These are phyloP conservation scores for Sporothrix humicola DNA, from an alignment of 2,329 filamentous ascomycete genomes.

Conservation along the genomic window DNA sequence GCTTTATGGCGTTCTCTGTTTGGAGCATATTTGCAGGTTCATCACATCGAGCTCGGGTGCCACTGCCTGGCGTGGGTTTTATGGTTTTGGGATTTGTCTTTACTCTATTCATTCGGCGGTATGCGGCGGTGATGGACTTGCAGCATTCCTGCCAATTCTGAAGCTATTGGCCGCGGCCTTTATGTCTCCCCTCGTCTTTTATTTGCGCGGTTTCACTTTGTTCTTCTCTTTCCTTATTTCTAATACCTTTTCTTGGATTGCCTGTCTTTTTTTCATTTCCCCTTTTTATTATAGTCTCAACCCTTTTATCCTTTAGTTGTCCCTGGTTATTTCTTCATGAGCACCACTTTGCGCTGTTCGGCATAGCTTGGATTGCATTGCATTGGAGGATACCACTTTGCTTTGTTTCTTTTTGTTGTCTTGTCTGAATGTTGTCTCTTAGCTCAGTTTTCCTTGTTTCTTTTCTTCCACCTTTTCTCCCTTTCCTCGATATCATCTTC, in stretches of 20 bases:
- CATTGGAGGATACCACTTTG: conserved; percentile 11
- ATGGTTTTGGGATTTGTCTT: not conserved
- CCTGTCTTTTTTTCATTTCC: not conserved
- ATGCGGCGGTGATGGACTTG: no score
- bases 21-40: not conserved
- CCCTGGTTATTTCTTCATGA: not conserved
- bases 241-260: conserved; percentile 9
- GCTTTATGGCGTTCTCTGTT: not conserved
- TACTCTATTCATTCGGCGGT: no score
- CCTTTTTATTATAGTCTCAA: not conserved
- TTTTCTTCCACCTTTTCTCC: not conserved
- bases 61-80: not conserved
- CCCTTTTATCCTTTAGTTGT: not conserved
- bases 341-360: not conserved
- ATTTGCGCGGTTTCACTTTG: no score
- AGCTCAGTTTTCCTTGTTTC: not conserved
- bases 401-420: not conserved
- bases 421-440: not conserved
- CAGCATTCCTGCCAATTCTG: no score
- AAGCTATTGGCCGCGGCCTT: no score
- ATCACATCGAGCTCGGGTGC: no score
- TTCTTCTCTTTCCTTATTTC: not conserved
- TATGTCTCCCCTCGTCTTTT: not conserved
- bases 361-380: not conserved
- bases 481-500: not conserved